Evolutionary conservation across 139 green algal species (phyloP), one percentile per base, ranked within the genome.

Genomic region (Coelastrella sp.): DNA sequence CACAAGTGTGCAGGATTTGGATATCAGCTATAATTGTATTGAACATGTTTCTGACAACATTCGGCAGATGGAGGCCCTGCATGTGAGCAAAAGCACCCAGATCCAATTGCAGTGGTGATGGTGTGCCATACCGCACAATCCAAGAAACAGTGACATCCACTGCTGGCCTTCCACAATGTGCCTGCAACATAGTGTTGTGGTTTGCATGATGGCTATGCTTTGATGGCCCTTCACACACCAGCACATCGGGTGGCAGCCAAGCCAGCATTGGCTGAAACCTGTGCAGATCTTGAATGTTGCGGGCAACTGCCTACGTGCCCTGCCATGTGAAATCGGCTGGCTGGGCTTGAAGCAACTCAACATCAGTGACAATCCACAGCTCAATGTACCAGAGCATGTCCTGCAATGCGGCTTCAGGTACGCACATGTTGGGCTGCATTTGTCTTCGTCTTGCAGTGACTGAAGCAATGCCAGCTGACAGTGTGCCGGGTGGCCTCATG

Each of bases 291-390:
- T 91, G 6, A 68, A 87, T 57, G 9, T 91, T 19, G 24, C 87
- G 5, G 65, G 65, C 56, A 91, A 91, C 78, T 7, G 19, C 19
- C 79, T 91, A 63, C 87, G 87, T n/a, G 12, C 35, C 7, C 22
- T 91, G 25, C 87, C 87, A n/a, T 35, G 61, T 66, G 87, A 91
- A 11, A 8, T 91, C 4, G 87, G 87, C 63, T 91, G 87, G 87
- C 66, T 91, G 22, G 25, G 22, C n/a, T 78, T 91, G 10, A 85
- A 79, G 49, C 78, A 87, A 65, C 65, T 91, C 4, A 82, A 87
- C 56, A 59, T 91, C 20, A 82, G 65, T 17, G 78, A 79, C 65
- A 91, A 91, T 78, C 78, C 78, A 22, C 63, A 87, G 20, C 78
- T 91, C n/a, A 63, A 81, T 35, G 82, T 81, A 15, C 78, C 78